Evolutionary conservation across 257 asterid genomes (phyloP).

Genomic region (Leonotis leonurus): DNA sequence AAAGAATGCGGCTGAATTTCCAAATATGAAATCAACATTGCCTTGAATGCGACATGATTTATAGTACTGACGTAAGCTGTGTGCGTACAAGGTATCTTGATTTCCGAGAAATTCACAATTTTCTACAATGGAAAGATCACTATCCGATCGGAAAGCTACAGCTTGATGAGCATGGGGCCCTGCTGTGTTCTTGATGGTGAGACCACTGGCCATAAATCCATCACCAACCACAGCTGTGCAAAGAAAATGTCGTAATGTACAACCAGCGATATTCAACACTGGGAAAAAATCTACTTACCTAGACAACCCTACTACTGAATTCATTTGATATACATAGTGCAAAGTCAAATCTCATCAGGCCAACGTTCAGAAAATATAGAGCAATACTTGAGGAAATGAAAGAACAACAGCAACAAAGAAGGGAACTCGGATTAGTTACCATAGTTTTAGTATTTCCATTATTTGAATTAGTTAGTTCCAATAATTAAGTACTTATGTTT

Average conservation of each 20-base stretch:
- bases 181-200: constrained; percentile 44
- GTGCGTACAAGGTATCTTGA: constrained; percentile 46
- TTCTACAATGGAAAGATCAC: constrained; percentile 37
- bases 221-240: constrained; percentile 35
- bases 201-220: constrained; percentile 46
- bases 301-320: background rate
- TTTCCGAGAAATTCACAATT: constrained; percentile 45
- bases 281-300: too few relatives aligned
- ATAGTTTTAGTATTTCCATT: too few relatives aligned
- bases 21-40: constrained; percentile 46
- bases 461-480: too few relatives aligned
- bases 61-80: constrained; percentile 46
- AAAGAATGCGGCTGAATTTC: constrained; percentile 42
- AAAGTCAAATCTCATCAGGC: background rate
- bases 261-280: too few relatives aligned
- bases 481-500: too few relatives aligned
- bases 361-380: background rate
- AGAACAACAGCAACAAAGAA: too few relatives aligned
- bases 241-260: background rate
- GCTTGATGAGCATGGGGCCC: constrained; percentile 52
- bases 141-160: constrained; percentile 45
- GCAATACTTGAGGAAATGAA: background rate
- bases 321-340: background rate
- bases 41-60: constrained; percentile 50
- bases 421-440: too few relatives aligned